Percentiles rank a stretch among this genome's conserved stretches.
Conservation (phyloP, 2,329 filamentous ascomycete genomes). For the Shiraia sp. region DNA sequence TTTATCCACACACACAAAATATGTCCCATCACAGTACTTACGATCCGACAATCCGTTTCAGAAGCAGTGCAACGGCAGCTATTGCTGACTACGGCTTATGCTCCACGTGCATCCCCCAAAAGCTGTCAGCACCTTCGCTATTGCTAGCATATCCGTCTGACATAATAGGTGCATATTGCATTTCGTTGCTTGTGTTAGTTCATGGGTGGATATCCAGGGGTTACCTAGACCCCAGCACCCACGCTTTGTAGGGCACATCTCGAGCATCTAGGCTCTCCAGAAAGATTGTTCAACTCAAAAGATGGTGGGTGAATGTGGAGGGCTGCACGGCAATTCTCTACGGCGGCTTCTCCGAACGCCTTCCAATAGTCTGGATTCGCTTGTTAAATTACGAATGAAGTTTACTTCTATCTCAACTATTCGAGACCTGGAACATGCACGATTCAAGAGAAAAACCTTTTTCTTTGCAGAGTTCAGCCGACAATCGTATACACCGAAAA, state of each 20-base stretch:
- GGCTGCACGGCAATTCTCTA: slow-evolving; percentile 6
- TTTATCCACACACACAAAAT: background rate
- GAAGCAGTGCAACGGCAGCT: slow-evolving; percentile 9
- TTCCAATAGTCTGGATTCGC: slow-evolving; percentile 4
- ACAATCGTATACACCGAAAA: too few species aligned
- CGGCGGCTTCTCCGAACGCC: slow-evolving; percentile 6
- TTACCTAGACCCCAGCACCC: too few species aligned
- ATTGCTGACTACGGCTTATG: slow-evolving; percentile 33
- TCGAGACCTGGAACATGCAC: too few species aligned
- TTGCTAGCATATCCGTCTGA: slow-evolving; percentile 19
- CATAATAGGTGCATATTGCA: slow-evolving; percentile 9
- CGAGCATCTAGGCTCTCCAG: too few species aligned
- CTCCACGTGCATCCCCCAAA: slow-evolving; percentile 22
- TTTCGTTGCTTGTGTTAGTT: too few species aligned
- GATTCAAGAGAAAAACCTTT: too few species aligned
- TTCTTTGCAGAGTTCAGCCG: too few species aligned
- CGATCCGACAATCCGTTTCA: slow-evolving; percentile 21
- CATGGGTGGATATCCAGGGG: too few species aligned
- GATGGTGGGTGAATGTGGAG: slow-evolving; percentile 3
- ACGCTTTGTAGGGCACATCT: too few species aligned
- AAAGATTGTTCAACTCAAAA: too few species aligned
- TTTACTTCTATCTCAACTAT: too few species aligned
- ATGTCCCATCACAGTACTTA: slow-evolving; percentile 2
- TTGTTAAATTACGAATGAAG: background rate
- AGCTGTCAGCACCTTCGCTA: slow-evolving; percentile 8